These are phyloP conservation scores for Fraxinus sp. DNA, from an alignment of 305 asterid genomes.

Conservation along the genomic window DNA sequence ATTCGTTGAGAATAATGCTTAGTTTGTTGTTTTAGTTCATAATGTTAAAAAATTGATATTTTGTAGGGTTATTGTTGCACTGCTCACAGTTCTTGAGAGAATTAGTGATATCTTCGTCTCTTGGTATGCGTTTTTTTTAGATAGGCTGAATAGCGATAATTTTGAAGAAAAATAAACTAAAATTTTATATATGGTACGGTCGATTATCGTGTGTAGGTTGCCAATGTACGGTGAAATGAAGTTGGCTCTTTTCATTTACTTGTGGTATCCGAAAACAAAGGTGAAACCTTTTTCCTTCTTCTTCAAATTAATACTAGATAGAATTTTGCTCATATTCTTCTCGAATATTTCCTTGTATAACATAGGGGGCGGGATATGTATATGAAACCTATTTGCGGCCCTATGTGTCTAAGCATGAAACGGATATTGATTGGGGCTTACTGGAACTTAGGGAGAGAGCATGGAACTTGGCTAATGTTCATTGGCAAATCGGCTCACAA, in stretches of 20 bases:
- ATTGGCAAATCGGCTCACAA: slow-evolving; percentile 71
- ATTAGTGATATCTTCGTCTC: slow-evolving; percentile 64
- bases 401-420: slow-evolving; percentile 54
- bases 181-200: neutral
- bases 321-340: neutral
- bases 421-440: slow-evolving; percentile 59
- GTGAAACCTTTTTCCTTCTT: slow-evolving; percentile 24
- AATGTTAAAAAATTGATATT: neutral
- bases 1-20: neutral
- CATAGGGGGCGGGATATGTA: slow-evolving; percentile 61
- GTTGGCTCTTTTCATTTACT: slow-evolving; percentile 75
- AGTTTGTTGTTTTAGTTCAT: neutral
- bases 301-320: neutral
- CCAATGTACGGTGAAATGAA: slow-evolving; percentile 91
- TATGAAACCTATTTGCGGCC: slow-evolving; percentile 64
- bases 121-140: slow-evolving; percentile 49
- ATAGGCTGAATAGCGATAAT: neutral
- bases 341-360: neutral
- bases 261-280: slow-evolving; percentile 89
- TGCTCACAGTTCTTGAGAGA: slow-evolving; percentile 67
- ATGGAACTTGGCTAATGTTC: slow-evolving; percentile 68
- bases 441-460: slow-evolving; percentile 64
- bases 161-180: neutral
- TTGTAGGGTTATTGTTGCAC: slow-evolving; percentile 78
- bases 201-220: slow-evolving; percentile 41